Base-by-base conservation (phyloP, 306 rosid species). In the Adenanthera pavonina region DNA sequence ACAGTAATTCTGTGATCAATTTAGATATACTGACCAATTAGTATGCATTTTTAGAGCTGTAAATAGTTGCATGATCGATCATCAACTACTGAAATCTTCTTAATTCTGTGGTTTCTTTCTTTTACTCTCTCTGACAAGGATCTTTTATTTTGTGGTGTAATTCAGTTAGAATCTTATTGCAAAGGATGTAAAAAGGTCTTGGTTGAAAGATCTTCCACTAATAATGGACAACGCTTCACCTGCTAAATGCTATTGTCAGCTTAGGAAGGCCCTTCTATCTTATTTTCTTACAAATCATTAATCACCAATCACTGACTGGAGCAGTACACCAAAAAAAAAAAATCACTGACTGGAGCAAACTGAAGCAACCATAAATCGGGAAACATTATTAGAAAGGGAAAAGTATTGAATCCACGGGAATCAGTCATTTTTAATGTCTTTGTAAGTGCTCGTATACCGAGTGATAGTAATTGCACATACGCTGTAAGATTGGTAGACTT, bases 391-490 rank as follows among this genome's bases (percentile, higher is more conserved):
- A 6, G 16, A 66, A 20, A 36, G 16, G 53, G 34, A 10, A 54
- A 8, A 14, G 38, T 10, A 9, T 19, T 54, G 19, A 0, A 25
- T 75, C 61, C 54, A 52, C 51, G 52, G 54, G 47, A 78, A 56
- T 67, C 6, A 41, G 49, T 71, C 30, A 59, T 59, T 30, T 80
- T 80, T 60, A 36, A 59, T 71, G 78, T 13, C 71, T 44, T 44
- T 46, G 10, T 51, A 19, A 59, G 65, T 59, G 65, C 36, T 20
- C 34, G 2, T 51, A 2, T 14, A 68, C 69, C n/a, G 74, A 43
- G 51, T 64, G 68, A 64, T 81, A 57, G n/a, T 73, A 65, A 57
- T 44, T 30, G 80, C 56, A 62, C 67, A 40, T 52, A 9, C 34
- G 62, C 54, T 48, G 16, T 38, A 65, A 74, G 61, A 53, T 57